Evolutionary conservation across 176 grass and related monocot genomes (phyloP), one percentile per base, ranked within the genome.

Genomic region (Hordeum vulgare): DNA sequence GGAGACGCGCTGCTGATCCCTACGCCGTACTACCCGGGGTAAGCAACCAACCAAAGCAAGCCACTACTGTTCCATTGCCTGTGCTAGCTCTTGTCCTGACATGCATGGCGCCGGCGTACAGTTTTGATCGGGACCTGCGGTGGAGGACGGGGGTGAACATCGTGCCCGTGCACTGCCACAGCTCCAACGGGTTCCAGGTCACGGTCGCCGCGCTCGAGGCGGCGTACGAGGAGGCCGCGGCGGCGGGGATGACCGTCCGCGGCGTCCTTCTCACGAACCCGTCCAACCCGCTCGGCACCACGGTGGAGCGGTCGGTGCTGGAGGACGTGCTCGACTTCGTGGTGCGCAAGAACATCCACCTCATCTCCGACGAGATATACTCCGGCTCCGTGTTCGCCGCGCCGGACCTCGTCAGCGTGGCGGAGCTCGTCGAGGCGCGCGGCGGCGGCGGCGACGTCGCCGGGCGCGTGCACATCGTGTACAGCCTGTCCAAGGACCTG

Each of bases 281-380:
- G 63, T 97, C 94, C 37, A 97, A 97, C 83, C 94, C 94, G 39
- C 89, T 97, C 3, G 94, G 94, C 47, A 88, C 80, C 3, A 83
- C 94, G 17, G 84, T 88, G 36, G 61, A 4, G 42, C 44, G 89
- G 18, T 4, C 78, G 4, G 79, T 73, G 1, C 89, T 97, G 5
- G 70, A 86, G 40, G 85, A 71, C 58, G 77, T 97, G 13, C 82
- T 97, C 21, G 81, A 94, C 78, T 97, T 97, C 70, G 84, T 86
- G 20, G n/a, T 42, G 6, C 69, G 66, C 15, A 79, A 85, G 56
- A 84, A 94, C 86, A 94, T 97, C 72, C 94, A 97, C 91, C 88
- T 97, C 45, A 90, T 97, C 90, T 91, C 94, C 76, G 94, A 97
- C 81, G 94, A 97, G 88, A 94, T 97, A 20, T 97, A 97, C 91